These are phyloP conservation scores for Xylaria sp. DNA, from an alignment of 2,329 filamentous ascomycete species.

Conservation along the genomic window DNA sequence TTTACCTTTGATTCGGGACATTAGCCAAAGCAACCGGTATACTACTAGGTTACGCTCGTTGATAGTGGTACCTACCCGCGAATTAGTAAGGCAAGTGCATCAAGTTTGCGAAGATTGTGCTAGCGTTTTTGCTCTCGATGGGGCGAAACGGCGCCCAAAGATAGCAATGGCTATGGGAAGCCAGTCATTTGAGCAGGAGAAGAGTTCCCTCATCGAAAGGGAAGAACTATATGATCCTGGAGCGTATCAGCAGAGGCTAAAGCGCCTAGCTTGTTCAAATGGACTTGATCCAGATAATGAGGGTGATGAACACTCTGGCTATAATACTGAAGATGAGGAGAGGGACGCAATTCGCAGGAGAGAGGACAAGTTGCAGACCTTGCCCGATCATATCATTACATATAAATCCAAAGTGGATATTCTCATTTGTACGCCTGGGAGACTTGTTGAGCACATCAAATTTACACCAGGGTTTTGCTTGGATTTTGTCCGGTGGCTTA, in stretches of 20 bases:
- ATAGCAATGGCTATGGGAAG: conserved; percentile 86
- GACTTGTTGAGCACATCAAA: conserved; percentile 89
- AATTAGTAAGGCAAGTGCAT: conserved; percentile 87
- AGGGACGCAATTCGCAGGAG: conserved; percentile 42
- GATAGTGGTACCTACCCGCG: conserved; percentile 89
- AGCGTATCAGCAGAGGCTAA: conserved; percentile 55
- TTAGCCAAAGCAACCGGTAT: conserved; percentile 69
- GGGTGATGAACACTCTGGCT: conserved; percentile 50
- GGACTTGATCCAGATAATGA: conserved; percentile 52
- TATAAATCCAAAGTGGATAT: conserved; percentile 83
- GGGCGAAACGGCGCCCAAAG: conserved; percentile 71
- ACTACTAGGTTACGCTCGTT: conserved; percentile 76
- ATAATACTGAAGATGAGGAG: conserved; percentile 49
- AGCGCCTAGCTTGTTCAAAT: conserved; percentile 57
- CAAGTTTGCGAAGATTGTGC: conserved; percentile 80
- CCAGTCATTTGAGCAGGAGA: conserved; percentile 75
- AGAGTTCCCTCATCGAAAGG: conserved; percentile 56
- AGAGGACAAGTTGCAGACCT: conserved; percentile 47
- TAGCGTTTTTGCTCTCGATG: conserved; percentile 64
- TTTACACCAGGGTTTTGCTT: conserved; percentile 85
- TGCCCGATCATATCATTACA: conserved; percentile 71
- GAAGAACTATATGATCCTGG: conserved; percentile 71
- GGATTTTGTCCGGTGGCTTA: conserved; percentile 82
- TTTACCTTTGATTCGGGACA: conserved; percentile 81
- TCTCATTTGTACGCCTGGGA: conserved; percentile 89